A percentile compares a stretch with the other conserved stretches of the same genome.
phyloP scores from a whole-genome alignment of 2,329 filamentous ascomycete genomes.

The Penicillium sp. region DNA sequence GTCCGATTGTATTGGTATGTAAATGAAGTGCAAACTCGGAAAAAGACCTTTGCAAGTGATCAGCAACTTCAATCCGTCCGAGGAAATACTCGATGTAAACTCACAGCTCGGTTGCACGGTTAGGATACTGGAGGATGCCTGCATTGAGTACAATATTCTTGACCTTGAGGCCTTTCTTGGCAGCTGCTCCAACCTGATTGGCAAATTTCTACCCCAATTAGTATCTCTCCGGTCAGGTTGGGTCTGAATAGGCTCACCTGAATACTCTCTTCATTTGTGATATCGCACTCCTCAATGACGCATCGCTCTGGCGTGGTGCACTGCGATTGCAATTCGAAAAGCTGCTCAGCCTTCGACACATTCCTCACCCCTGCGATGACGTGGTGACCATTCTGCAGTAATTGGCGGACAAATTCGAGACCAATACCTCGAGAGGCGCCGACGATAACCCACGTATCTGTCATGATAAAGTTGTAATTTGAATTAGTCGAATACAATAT shows the following conservation, averaged over 20 bases:
- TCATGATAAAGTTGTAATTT: not conserved
- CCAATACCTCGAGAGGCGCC: conserved; percentile 46
- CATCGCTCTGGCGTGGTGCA: conserved; percentile 30
- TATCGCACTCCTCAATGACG: conserved; percentile 56
- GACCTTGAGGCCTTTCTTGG: conserved; percentile 47
- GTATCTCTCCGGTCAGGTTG: not conserved
- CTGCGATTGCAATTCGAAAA: conserved; percentile 29
- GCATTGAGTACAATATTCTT: conserved; percentile 62
- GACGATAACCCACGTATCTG: conserved; percentile 37
- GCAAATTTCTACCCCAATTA: conserved; percentile 5
- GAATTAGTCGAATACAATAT: too few relatives aligned
- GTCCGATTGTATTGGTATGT: conserved; percentile 62
- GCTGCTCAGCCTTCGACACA: conserved; percentile 37
- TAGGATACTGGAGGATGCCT: conserved; percentile 60
- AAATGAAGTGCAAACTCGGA: conserved; percentile 59
- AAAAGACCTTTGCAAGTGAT: conserved; percentile 49
- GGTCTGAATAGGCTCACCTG: conserved; percentile 40
- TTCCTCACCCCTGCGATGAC: conserved; percentile 58
- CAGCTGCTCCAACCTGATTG: conserved; percentile 26
- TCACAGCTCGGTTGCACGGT: conserved; percentile 58
- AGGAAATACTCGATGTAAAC: conserved; percentile 19
- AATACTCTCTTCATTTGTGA: conserved; percentile 58
- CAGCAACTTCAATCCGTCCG: not conserved
- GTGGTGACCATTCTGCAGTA: conserved; percentile 51
- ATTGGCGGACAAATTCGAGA: conserved; percentile 57